Evolutionary conservation across 78 protist species (phyloP).

Genomic region (Salpingoeca rosetta): DNA sequence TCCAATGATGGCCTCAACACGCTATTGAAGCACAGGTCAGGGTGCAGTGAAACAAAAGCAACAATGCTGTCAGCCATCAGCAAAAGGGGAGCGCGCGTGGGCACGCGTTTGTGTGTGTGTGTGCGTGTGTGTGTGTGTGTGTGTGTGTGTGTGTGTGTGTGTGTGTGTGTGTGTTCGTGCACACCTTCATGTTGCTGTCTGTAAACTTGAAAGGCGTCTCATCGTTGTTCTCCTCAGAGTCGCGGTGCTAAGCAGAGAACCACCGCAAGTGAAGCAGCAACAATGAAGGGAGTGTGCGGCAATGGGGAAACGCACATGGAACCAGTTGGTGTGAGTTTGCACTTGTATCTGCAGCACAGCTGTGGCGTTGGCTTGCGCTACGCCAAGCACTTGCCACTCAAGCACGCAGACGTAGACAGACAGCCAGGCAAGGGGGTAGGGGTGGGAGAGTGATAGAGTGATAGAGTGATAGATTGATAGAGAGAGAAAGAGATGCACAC

Average conservation of each 20-base stretch:
- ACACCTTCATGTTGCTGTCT: conserved; percentile 35
- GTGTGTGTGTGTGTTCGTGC: not conserved
- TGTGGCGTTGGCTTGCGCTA: no score
- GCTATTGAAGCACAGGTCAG: not conserved
- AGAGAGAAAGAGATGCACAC: not conserved
- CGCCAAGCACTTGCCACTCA: no score
- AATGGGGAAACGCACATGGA: no score
- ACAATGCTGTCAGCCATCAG: not conserved
- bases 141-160: conserved; percentile 21
- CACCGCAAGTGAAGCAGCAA: not conserved
- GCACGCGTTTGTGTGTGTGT: not conserved
- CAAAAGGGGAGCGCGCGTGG: not conserved
- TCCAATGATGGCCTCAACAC: conserved; percentile 14
- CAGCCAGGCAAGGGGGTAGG: not conserved
- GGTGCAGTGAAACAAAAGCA: not conserved
- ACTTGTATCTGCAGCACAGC: no score
- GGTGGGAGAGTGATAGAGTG: not conserved
- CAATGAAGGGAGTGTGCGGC: no score
- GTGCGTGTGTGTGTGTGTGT: conserved; percentile 18
- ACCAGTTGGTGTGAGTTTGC: no score
- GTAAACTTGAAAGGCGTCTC: conserved; percentile 79
- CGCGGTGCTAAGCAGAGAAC: conserved; percentile 56
- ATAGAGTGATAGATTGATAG: not conserved
- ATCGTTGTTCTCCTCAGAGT: conserved; percentile 68
- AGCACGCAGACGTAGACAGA: not conserved